phyloP scores from a whole-genome alignment of 768 basidiomycete genomes.

The Leccinum pellstonianum region DNA sequence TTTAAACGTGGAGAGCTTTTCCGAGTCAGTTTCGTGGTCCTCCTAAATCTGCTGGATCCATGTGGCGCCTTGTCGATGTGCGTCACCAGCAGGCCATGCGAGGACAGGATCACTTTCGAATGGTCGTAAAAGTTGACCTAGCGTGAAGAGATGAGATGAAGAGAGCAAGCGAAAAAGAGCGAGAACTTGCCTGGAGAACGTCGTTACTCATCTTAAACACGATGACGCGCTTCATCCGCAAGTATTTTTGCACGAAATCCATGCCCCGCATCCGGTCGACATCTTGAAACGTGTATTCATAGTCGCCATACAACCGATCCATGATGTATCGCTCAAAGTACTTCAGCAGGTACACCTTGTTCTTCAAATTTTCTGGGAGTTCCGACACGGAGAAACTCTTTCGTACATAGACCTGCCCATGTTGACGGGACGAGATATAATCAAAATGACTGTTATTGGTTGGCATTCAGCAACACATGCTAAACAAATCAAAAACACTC shows the following conservation, averaged over 20 bases:
- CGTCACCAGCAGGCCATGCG: conserved; percentile 73
- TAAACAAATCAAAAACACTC: conserved; percentile 27
- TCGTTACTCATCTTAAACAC: conserved; percentile 62
- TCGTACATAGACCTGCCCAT: conserved; percentile 66
- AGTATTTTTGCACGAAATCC: conserved; percentile 94
- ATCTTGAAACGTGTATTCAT: conserved; percentile 80
- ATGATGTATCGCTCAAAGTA: conserved; percentile 96
- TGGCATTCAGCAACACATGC: neutral
- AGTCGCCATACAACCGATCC: conserved; percentile 82
- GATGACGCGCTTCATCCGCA: conserved; percentile 96
- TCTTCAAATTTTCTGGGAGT: conserved; percentile 82
- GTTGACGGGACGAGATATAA: conserved; percentile 69
- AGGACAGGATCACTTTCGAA: conserved; percentile 88
- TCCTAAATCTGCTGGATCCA: no score
- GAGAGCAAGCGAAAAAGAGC: no score
- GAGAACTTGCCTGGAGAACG: no score
- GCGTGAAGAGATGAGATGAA: conserved; percentile 1
- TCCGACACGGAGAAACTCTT: conserved; percentile 67
- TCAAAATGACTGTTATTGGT: conserved; percentile 65
- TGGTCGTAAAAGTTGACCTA: conserved; percentile 99
- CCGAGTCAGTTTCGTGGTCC: no score
- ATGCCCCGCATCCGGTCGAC: conserved; percentile 69
- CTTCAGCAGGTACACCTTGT: conserved; percentile 88
- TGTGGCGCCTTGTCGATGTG: conserved; percentile 41
- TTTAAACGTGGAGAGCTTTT: neutral